Base-by-base conservation (phyloP, 2,329 filamentous ascomycete genomes). In the Cladosporium sp. region DNA sequence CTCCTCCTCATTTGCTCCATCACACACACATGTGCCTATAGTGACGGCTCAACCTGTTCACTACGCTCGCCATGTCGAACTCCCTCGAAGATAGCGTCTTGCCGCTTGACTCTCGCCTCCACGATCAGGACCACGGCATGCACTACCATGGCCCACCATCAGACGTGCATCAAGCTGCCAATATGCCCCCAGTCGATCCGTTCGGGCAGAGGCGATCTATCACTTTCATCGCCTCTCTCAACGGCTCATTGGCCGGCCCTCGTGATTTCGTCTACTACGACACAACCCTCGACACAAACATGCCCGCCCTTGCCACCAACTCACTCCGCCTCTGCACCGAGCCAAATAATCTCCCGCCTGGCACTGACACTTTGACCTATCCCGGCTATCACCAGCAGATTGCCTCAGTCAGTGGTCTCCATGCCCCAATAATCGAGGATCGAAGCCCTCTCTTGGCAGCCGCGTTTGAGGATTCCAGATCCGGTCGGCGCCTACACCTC, bases 391-490 rank as follows among this genome's bases (percentile, higher is more conserved):
- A 69, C 74, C 46, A 75, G 76, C 33, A 72, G 21, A 70, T 78
- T 29, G 67, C 69, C 14, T 75, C 74, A 11, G 75, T 81, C 29
- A 68, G 69, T 21, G 72, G 75, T n/a, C 69, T 82, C 63, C 69
- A 72, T 65, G 66, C 73, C 2, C 69, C 65, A 35, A 70, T 71
- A 40, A 75, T 82, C 60, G 67, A 75, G 37, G 69, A 74, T 16
- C 67, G 71, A n/a, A 79, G 78, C 57, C 76, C 78, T 12, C 68
- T 82, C 1, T 70, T 82, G 4, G 77, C 75, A 49, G 69, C 76
- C 46, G 73, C 77, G 3, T 80, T 82, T 66, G 80, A 82, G 63
- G 67, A 73, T 16, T 72, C 74, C 11, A 66, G 69, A 5, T 67
- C 72, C 26, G 72, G 75, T 14, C 71, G 72, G 2, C 75, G 77